Percentiles rank a stretch among this genome's conserved stretches.
Evolutionary conservation across 2,329 filamentous ascomycete genomes (phyloP).

Genomic region (Exophiala phaeomuriformis): DNA sequence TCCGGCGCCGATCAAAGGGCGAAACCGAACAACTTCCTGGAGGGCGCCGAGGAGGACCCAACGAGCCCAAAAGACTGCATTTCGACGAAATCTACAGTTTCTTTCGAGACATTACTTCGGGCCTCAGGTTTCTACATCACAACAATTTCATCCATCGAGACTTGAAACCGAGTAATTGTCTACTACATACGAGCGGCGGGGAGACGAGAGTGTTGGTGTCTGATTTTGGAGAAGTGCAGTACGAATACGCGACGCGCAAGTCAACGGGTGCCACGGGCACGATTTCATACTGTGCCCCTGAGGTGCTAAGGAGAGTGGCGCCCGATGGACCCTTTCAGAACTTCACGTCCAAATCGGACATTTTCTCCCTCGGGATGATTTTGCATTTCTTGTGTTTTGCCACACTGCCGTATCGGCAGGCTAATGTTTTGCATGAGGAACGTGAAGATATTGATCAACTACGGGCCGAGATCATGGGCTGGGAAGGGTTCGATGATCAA

Average conservation of each 20-base stretch:
- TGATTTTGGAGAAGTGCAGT: constrained; percentile 95
- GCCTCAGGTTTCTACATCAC: constrained; percentile 78
- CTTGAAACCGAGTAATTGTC: constrained; percentile 90
- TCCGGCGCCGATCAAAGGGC: constrained; percentile 74
- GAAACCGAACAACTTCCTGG: constrained; percentile 50
- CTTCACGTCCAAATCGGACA: constrained; percentile 93
- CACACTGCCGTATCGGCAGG: constrained; percentile 72
- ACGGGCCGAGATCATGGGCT: constrained; percentile 74
- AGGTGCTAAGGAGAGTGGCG: constrained; percentile 65
- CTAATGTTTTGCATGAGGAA: constrained; percentile 81
- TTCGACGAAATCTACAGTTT: constrained; percentile 96
- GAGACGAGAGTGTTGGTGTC: constrained; percentile 79
- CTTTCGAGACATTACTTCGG: constrained; percentile 90
- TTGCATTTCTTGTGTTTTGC: constrained; percentile 97
- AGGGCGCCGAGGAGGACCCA: constrained; percentile 11
- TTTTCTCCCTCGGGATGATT: constrained; percentile 98
- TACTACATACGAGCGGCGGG: constrained; percentile 68
- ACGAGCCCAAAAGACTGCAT: constrained; percentile 50
- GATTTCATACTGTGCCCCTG: constrained; percentile 94
- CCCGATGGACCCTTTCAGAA: constrained; percentile 70
- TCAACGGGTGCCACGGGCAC: constrained; percentile 92
- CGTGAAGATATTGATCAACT: constrained; percentile 82
- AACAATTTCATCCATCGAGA: constrained; percentile 95
- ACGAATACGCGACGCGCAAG: constrained; percentile 69
- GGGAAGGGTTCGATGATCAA: constrained; percentile 79